Evolutionary conservation across 73 alveolate genomes (phyloP).

Genomic region (Paramecium caudatum): DNA sequence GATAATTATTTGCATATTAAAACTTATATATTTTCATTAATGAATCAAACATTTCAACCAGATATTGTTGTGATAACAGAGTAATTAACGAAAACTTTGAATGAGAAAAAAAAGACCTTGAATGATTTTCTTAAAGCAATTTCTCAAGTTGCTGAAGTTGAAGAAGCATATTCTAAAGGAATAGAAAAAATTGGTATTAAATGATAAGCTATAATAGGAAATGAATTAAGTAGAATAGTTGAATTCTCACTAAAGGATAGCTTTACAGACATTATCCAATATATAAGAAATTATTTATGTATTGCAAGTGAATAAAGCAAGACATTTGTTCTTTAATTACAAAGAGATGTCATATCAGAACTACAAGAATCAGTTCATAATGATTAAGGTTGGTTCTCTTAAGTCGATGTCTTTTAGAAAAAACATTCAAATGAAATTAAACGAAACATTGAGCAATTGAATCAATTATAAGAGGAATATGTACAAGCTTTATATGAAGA

Average conservation of each 20-base stretch:
- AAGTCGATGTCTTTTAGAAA: background rate
- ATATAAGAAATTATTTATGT: slow-evolving; percentile 1
- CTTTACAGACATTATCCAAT: slow-evolving; percentile 5
- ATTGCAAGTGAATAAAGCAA: slow-evolving; percentile 35
- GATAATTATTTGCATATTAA: too few species aligned
- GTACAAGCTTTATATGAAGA: slow-evolving; percentile 51
- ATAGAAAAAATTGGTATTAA: slow-evolving; percentile 46
- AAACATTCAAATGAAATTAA: slow-evolving; percentile 49
- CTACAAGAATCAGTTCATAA: background rate
- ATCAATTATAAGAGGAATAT: slow-evolving; percentile 37
- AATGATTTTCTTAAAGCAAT: background rate
- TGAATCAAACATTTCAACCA: slow-evolving; percentile 38
- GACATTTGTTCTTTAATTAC: background rate
- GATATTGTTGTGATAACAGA: slow-evolving; percentile 2
- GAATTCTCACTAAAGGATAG: slow-evolving; percentile 17
- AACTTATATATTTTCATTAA: too few species aligned
- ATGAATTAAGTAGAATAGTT: background rate
- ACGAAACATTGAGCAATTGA: slow-evolving; percentile 24
- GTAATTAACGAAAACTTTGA: background rate
- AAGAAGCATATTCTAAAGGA: slow-evolving; percentile 31
- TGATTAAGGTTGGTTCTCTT: slow-evolving; percentile 2
- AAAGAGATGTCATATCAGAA: slow-evolving; percentile 46
- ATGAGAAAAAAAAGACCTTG: slow-evolving; percentile 4
- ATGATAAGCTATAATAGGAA: background rate
- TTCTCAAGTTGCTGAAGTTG: slow-evolving; percentile 42